Evolutionary conservation across 768 basidiomycete genomes (phyloP).

Genomic region (Naganishia vishniacii): DNA sequence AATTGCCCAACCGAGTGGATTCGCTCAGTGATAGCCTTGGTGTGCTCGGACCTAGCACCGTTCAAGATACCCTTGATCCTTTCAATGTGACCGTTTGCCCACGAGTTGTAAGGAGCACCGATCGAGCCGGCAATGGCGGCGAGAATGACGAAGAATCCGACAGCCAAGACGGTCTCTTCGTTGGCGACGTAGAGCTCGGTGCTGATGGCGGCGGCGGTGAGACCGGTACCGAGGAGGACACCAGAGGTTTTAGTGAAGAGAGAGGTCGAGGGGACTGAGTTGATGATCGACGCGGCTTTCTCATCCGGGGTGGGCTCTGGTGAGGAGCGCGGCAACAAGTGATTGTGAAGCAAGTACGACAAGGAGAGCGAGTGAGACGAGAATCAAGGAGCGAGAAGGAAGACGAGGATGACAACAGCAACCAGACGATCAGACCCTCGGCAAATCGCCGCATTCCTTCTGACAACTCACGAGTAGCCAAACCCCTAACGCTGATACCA

Average conservation of each 20-base stretch:
- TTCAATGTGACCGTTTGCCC: conserved; percentile 83
- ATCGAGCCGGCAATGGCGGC: conserved; percentile 63
- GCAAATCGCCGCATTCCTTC: not conserved
- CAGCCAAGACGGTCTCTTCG: conserved; percentile 85
- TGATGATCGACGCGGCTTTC: conserved; percentile 82
- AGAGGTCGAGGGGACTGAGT: conserved; percentile 68
- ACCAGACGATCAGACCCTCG: too few relatives aligned
- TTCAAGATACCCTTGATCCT: conserved; percentile 74
- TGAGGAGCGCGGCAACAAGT: not conserved
- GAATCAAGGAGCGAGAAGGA: not conserved
- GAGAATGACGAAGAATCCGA: conserved; percentile 76
- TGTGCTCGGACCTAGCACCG: conserved; percentile 78
- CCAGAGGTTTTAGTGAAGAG: conserved; percentile 93
- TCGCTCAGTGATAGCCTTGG: conserved; percentile 83
- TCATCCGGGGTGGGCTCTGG: conserved; percentile 66
- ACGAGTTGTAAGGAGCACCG: conserved; percentile 80
- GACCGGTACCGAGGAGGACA: conserved; percentile 81
- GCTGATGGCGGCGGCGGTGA: conserved; percentile 85
- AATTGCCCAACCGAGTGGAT: conserved; percentile 86
- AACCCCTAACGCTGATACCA: conserved; percentile 23
- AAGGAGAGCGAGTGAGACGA: not conserved
- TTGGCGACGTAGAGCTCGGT: conserved; percentile 96
- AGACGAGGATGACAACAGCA: not conserved
- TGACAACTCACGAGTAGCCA: conserved; percentile 28
- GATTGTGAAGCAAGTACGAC: not conserved